Conservation (phyloP, 257 asterid genomes). For the Cinchona pubescens region DNA sequence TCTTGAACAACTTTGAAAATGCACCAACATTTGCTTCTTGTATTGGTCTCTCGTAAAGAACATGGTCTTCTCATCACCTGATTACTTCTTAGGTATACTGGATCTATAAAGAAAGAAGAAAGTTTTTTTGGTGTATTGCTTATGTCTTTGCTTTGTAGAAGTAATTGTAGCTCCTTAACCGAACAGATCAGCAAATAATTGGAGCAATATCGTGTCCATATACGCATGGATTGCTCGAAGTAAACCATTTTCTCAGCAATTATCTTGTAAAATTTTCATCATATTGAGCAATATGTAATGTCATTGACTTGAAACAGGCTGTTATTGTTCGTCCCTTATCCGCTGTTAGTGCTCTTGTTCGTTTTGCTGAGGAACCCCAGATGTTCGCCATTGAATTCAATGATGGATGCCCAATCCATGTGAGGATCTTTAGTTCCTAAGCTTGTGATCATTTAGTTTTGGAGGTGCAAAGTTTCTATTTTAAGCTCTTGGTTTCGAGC, state of each 20-base stretch:
- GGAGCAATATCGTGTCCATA: not conserved
- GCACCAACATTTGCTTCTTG: not conserved
- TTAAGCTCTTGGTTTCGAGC: slow-evolving; percentile 38
- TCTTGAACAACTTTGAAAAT: not conserved
- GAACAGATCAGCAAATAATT: not conserved
- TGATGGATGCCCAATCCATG: slow-evolving; percentile 97
- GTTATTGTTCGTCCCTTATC: slow-evolving; percentile 90
- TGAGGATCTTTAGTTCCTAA: slow-evolving; percentile 39
- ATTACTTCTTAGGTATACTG: not conserved
- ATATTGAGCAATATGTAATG: not conserved
- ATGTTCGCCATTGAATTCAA: slow-evolving; percentile 95
- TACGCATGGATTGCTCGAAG: not conserved
- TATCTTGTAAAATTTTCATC: not conserved
- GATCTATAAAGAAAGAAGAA: not conserved
- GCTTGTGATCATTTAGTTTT: slow-evolving; percentile 15
- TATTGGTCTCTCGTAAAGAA: not conserved
- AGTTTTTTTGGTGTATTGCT: not conserved
- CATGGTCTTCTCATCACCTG: not conserved
- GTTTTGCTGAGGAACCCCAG: slow-evolving; percentile 99
- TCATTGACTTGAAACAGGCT: slow-evolving; percentile 60
- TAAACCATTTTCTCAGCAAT: not conserved
- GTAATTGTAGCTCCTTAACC: slow-evolving; percentile 5
- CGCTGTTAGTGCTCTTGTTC: slow-evolving; percentile 90
- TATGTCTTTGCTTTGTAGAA: not conserved
- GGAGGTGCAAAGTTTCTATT: slow-evolving; percentile 20